A percentile compares a stretch with the other conserved stretches of the same genome.
Evolutionary conservation across 2,329 filamentous ascomycete genomes (phyloP).

Genomic region (Apiospora kogelbergensis): DNA sequence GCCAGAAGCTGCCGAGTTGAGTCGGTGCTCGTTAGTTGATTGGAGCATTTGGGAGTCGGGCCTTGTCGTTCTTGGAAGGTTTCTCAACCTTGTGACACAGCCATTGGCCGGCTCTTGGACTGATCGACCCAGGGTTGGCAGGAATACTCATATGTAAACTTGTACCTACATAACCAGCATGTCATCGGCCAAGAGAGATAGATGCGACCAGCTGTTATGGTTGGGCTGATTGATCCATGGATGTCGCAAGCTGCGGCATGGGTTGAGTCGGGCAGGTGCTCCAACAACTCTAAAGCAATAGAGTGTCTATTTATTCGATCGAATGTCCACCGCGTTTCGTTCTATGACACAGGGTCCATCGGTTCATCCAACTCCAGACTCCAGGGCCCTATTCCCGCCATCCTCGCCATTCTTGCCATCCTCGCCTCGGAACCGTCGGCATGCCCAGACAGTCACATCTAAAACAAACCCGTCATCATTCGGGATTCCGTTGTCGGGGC

Average conservation of each 20-base stretch:
- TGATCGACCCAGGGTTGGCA: neutral
- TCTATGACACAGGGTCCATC: neutral
- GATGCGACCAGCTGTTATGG: neutral
- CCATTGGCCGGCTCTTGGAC: neutral
- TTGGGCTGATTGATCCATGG: neutral
- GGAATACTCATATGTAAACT: no score
- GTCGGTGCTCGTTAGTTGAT: neutral
- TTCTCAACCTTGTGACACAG: neutral
- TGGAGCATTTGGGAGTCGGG: neutral
- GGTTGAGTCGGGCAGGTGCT: neutral
- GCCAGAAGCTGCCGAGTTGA: constrained; percentile 3
- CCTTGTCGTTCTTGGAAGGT: constrained; percentile 2
- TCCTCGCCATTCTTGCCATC: no score
- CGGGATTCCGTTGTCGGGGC: neutral
- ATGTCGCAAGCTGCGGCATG: neutral
- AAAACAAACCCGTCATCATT: neutral
- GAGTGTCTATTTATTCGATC: neutral
- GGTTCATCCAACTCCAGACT: neutral
- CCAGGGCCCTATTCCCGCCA: no score
- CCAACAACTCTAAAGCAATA: neutral
- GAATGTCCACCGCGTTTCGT: constrained; percentile 4
- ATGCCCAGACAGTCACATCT: neutral
- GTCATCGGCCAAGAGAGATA: no score
- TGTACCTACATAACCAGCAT: no score
- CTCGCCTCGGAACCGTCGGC: neutral